Evolutionary conservation across 2,329 filamentous ascomycete genomes (phyloP), one percentile per base, ranked within the genome.

Genomic region (Hypoxylon sp.): DNA sequence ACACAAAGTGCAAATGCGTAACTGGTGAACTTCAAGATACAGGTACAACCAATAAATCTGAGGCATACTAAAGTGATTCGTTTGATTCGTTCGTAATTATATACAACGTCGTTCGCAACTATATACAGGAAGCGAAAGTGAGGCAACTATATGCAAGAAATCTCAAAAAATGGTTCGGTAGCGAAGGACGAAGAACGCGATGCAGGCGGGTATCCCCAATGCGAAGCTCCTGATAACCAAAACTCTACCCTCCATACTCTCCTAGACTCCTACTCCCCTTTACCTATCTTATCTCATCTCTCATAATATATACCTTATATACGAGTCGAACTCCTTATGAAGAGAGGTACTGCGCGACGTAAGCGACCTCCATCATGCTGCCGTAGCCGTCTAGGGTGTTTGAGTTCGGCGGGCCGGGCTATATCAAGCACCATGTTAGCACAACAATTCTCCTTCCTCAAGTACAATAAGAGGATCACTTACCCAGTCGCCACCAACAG

Each of bases 311-410:
- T 57, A 14, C 7, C 17, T 13, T 45, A 5, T 19, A 32, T 57
- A 14, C 7, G 23, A 25, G 14, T 17, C 28, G 7, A 19, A 38
- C 23, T 41, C 32, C n/a, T 69, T 61, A 74, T 9, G 59, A 28
- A 11, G 75, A 70, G 32, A 74, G 38, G 69, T 78, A 78, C 0
- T 76, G 74, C 14, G 83, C 83, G 14, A 86, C 83, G 64, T 87
- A 86, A 49, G 79, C 80, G 23, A 86, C 80, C 74, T 87, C 85
- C 81, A 87, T 83, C 77, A 84, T 82, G 73, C 78, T 82, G 43
- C 80, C 83, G 17, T 74, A 82, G 28, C 84, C 81, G 53, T 81
- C 84, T 1, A 71, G 65, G 2, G 86, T 88, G n/a, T 74, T 71
- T 3, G 59, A 72, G 68, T 85, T 84, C 2, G 86, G 86, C 13